Percentiles rank a stretch among this genome's conserved stretches.
Evolutionary conservation across 208 protist genomes (phyloP).

Genomic region (Angomonas deanei): DNA sequence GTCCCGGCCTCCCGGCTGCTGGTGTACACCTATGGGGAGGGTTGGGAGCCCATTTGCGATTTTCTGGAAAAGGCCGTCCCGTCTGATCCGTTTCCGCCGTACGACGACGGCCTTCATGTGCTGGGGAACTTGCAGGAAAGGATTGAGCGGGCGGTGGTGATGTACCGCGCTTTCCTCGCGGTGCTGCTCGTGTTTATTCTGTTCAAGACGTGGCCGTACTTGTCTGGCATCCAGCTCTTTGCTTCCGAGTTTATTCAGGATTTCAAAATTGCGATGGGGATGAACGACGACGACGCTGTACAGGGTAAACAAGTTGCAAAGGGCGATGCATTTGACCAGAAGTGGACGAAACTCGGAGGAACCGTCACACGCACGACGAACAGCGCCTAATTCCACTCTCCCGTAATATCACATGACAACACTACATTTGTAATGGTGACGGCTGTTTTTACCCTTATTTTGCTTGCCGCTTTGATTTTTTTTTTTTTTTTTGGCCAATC

Average conservation of each 20-base stretch:
- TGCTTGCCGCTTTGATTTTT: conserved; percentile 1
- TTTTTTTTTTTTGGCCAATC: background rate
- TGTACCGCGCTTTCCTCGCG: conserved; percentile 22
- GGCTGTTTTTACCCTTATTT: background rate
- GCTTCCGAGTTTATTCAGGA: conserved; percentile 2
- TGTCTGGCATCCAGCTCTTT: background rate
- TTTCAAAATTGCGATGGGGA: background rate
- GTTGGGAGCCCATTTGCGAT: conserved; percentile 64
- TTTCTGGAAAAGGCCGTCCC: conserved; percentile 65
- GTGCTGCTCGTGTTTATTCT: conserved; percentile 12
- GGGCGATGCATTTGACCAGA: conserved; percentile 15
- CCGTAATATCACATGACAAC: background rate
- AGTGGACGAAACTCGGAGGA: conserved; percentile 19
- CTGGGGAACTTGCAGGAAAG: conserved; percentile 56
- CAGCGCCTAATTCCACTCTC: background rate
- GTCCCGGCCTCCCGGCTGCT: conserved; percentile 39
- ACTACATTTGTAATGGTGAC: background rate
- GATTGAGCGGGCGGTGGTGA: conserved; percentile 41
- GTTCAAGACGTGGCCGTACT: conserved; percentile 15
- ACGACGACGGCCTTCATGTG: conserved; percentile 50
- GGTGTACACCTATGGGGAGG: conserved; percentile 62
- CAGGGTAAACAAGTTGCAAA: background rate
- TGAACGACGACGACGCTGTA: conserved; percentile 1
- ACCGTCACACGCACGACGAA: conserved; percentile 11
- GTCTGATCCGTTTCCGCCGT: conserved; percentile 46